These are phyloP conservation scores for Lachnellula cervina DNA, from an alignment of 2,329 filamentous ascomycete genomes.

Conservation along the genomic window DNA sequence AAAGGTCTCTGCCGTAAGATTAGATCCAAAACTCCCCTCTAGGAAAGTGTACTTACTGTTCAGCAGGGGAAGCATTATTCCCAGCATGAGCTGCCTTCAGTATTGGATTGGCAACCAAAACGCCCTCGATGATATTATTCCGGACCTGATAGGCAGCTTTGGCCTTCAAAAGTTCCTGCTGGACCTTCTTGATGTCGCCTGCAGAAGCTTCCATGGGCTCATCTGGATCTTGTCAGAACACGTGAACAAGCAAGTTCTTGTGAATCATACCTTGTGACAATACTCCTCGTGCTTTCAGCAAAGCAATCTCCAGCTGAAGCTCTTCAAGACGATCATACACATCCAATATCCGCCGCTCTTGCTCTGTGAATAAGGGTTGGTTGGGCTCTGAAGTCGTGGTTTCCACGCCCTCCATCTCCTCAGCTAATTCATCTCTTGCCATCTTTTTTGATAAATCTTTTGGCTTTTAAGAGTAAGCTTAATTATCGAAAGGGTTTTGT, in stretches of 20 bases:
- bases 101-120: slow-evolving; percentile 68
- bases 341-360: slow-evolving; percentile 61
- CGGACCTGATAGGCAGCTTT: slow-evolving; percentile 65
- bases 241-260: slow-evolving; percentile 6
- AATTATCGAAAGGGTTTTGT: background rate
- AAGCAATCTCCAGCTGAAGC: slow-evolving; percentile 65
- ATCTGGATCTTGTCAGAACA: slow-evolving; percentile 21
- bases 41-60: slow-evolving; percentile 50
- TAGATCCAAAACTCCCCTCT: slow-evolving; percentile 5
- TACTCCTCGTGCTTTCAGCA: slow-evolving; percentile 46
- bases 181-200: slow-evolving; percentile 51
- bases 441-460: slow-evolving; percentile 5
- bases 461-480: background rate
- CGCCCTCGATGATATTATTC: slow-evolving; percentile 62
- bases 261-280: slow-evolving; percentile 23
- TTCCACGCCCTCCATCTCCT: slow-evolving; percentile 28
- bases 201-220: slow-evolving; percentile 36
- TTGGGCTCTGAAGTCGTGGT: slow-evolving; percentile 4
- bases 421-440: slow-evolving; percentile 1
- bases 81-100: slow-evolving; percentile 72
- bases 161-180: slow-evolving; percentile 61
- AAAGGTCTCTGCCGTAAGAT: slow-evolving; percentile 38
- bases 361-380: slow-evolving; percentile 54
- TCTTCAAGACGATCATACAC: slow-evolving; percentile 69
- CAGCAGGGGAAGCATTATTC: slow-evolving; percentile 57